Evolutionary conservation across 2,329 filamentous ascomycete species (phyloP).

Genomic region (Thelonectria rubi): DNA sequence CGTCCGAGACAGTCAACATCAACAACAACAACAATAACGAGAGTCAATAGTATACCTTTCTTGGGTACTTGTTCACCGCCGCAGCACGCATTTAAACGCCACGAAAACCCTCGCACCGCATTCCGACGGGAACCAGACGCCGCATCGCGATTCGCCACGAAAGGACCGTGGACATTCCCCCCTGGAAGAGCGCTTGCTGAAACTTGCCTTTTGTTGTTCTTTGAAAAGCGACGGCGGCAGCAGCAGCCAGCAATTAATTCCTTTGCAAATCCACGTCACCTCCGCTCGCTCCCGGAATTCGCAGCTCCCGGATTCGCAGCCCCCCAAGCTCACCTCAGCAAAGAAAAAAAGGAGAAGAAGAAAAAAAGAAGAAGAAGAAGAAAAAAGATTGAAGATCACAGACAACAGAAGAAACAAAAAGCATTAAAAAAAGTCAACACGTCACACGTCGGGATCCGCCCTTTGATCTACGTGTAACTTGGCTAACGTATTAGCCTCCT

Average conservation of each 20-base stretch:
- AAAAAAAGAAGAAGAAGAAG: neutral
- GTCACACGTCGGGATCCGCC: neutral
- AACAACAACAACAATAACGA: neutral
- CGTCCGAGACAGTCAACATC: neutral
- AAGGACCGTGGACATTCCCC: constrained; percentile 9
- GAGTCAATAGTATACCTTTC: too few species aligned
- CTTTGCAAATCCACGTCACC: too few species aligned
- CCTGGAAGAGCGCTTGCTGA: neutral
- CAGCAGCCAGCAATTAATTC: too few species aligned
- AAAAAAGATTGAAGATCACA: neutral
- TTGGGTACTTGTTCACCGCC: neutral
- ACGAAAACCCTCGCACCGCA: neutral
- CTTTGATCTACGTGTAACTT: neutral
- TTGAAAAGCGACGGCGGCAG: too few species aligned
- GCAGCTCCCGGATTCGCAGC: too few species aligned
- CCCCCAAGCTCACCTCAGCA: too few species aligned
- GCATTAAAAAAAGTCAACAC: neutral
- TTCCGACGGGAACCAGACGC: neutral
- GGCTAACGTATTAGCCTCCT: neutral
- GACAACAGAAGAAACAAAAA: neutral
- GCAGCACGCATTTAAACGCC: constrained; percentile 5
- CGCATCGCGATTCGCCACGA: constrained; percentile 3
- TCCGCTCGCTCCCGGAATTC: too few species aligned
- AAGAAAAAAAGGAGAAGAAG: too few species aligned
- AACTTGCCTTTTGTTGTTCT: too few species aligned